A percentile compares a stretch with the other conserved stretches of the same genome.
Evolutionary conservation across 768 basidiomycete genomes (phyloP).

Genomic region (Tricholoma sp.): DNA sequence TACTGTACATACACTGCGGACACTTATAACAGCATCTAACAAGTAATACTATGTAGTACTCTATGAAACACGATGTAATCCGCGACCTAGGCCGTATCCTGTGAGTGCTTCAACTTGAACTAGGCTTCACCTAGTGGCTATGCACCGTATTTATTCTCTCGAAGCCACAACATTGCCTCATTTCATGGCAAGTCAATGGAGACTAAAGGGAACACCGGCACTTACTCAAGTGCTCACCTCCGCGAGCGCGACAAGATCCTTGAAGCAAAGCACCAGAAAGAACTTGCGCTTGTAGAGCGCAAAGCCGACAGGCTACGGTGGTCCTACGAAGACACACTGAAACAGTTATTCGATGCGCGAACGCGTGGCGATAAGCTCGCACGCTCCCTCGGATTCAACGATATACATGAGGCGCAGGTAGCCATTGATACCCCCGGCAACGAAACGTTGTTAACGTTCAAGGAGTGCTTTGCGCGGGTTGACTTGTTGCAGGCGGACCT

Average conservation of each 20-base stretch:
- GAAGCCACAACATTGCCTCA: background rate
- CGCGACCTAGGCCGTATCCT: no score
- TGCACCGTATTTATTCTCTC: no score
- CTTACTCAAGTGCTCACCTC: slow-evolving; percentile 28
- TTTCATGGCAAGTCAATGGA: background rate
- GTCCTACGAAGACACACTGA: slow-evolving; percentile 30
- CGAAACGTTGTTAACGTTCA: slow-evolving; percentile 23
- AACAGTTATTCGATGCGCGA: slow-evolving; percentile 33
- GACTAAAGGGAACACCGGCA: slow-evolving; percentile 6
- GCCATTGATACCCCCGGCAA: slow-evolving; percentile 32
- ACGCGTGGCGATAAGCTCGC: slow-evolving; percentile 36
- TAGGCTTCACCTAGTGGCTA: no score
- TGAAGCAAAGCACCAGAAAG: slow-evolving; percentile 28
- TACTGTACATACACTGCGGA: no score
- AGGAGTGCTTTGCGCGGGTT: slow-evolving; percentile 30
- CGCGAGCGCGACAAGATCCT: slow-evolving; percentile 34
- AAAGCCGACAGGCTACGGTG: slow-evolving; percentile 27
- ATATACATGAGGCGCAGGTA: slow-evolving; percentile 38
- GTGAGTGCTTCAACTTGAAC: no score
- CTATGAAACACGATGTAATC: no score
- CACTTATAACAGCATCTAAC: no score
- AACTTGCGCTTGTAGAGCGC: slow-evolving; percentile 24
- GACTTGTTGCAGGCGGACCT: slow-evolving; percentile 27
- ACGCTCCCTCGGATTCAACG: slow-evolving; percentile 36
- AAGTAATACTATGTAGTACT: no score